These are phyloP conservation scores for Suillus alpinus DNA, from an alignment of 768 basidiomycete species.

Conservation along the genomic window DNA sequence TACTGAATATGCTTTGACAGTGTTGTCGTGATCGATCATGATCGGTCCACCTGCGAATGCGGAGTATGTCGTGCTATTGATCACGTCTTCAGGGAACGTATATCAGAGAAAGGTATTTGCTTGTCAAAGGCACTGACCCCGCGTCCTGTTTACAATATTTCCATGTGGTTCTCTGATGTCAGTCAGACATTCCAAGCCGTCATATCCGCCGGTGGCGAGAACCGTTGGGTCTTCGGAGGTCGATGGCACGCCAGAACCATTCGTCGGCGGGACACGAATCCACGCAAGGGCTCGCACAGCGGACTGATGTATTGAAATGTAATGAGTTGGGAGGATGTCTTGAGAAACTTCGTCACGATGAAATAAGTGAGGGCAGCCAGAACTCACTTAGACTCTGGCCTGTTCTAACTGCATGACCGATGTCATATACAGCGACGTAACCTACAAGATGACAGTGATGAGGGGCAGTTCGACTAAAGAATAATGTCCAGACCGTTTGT, in stretches of 20 bases:
- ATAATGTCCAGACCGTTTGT: slow-evolving; percentile 62
- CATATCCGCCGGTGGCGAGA: slow-evolving; percentile 76
- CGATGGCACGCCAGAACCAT: slow-evolving; percentile 43
- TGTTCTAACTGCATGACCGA: slow-evolving; percentile 41
- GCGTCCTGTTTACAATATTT: slow-evolving; percentile 70
- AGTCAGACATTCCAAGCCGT: slow-evolving; percentile 71
- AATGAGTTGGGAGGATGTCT: slow-evolving; percentile 65
- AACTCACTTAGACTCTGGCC: slow-evolving; percentile 31
- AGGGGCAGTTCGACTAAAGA: background rate
- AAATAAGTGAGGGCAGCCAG: background rate
- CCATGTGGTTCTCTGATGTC: slow-evolving; percentile 73
- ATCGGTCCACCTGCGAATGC: slow-evolving; percentile 66
- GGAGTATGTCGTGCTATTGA: slow-evolving; percentile 65
- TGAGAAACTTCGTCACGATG: background rate
- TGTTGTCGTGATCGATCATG: slow-evolving; percentile 82
- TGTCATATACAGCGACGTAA: slow-evolving; percentile 55
- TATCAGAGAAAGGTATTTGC: background rate
- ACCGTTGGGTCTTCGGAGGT: slow-evolving; percentile 63
- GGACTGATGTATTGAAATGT: slow-evolving; percentile 72
- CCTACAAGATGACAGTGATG: slow-evolving; percentile 32
- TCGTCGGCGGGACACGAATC: slow-evolving; percentile 63
- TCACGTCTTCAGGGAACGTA: slow-evolving; percentile 51
- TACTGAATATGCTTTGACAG: slow-evolving; percentile 70
- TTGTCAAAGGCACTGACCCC: slow-evolving; percentile 46
- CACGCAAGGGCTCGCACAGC: slow-evolving; percentile 75